These are phyloP conservation scores for Erysimum cheiri DNA, from an alignment of 441 rosid genomes.

Conservation along the genomic window DNA sequence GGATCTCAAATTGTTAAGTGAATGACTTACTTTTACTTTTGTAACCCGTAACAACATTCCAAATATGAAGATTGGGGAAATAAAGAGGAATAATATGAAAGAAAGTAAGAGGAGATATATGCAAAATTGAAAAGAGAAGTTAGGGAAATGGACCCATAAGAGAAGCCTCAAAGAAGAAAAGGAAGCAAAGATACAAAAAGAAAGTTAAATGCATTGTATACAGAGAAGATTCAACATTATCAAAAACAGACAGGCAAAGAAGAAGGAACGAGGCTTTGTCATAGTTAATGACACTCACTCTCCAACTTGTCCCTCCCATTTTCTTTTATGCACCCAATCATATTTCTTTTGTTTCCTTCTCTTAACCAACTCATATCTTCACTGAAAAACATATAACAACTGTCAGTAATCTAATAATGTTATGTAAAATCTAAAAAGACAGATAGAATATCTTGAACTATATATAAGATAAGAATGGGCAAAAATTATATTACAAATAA, in stretches of 20 bases:
- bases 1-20: background rate
- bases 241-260: conserved; percentile 36
- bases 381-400: conserved; percentile 31
- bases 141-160: conserved; percentile 38
- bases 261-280: conserved; percentile 43
- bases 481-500: background rate
- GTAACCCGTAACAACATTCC: background rate
- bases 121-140: conserved; percentile 12
- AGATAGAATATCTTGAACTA: conserved; percentile 33
- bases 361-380: conserved; percentile 31
- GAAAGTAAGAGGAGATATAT: conserved; percentile 33
- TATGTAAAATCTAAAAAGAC: conserved; percentile 37
- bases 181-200: conserved; percentile 16
- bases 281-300: conserved; percentile 43
- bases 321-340: conserved; percentile 15
- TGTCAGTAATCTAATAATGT: conserved; percentile 40
- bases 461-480: conserved; percentile 33
- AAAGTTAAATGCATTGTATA: conserved; percentile 37
- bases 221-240: conserved; percentile 35
- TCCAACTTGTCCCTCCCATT: conserved; percentile 34
- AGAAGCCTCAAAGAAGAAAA: conserved; percentile 33
- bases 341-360: background rate
- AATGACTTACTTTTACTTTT: background rate
- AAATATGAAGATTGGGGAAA: conserved; percentile 22
- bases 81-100: conserved; percentile 32